phyloP scores from a whole-genome alignment of 1,284 basidiomycete genomes.

The Fistulinella cinereoalba region DNA sequence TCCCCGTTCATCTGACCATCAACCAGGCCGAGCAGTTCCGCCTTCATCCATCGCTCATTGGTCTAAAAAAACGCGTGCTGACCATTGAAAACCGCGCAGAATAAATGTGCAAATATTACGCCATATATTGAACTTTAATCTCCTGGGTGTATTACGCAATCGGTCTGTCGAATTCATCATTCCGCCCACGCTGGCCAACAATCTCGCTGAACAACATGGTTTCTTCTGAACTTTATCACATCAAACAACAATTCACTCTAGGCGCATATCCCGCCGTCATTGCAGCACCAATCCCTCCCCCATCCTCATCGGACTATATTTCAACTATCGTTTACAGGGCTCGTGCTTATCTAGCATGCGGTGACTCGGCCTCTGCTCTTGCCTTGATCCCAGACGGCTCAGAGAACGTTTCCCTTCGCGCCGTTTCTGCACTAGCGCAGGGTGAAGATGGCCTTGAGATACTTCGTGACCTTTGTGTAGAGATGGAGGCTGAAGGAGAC shows the following conservation, averaged over 20 bases:
- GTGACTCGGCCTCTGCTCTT: conserved; percentile 54
- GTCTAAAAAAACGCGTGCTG: too few relatives aligned
- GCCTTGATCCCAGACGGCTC: conserved; percentile 56
- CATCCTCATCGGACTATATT: conserved; percentile 60
- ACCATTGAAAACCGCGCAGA: too few relatives aligned
- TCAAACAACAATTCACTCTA: conserved; percentile 84
- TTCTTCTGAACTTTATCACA: conserved; percentile 77
- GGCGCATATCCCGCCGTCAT: conserved; percentile 67
- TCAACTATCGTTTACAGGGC: conserved; percentile 77
- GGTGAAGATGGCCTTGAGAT: conserved; percentile 71
- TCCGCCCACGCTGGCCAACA: too few relatives aligned
- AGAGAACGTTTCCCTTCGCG: conserved; percentile 68
- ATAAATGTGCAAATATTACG: too few relatives aligned
- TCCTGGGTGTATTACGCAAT: too few relatives aligned
- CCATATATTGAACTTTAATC: too few relatives aligned
- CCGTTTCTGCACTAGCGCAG: conserved; percentile 67
- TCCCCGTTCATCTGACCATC: too few relatives aligned
- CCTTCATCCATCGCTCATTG: too few relatives aligned
- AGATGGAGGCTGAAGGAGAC: conserved; percentile 74
- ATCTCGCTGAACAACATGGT: conserved; percentile 54
- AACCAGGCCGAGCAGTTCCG: too few relatives aligned
- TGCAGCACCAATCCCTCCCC: conserved; percentile 53
- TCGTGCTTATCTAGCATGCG: conserved; percentile 78
- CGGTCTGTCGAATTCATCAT: too few relatives aligned
- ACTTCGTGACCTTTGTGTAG: conserved; percentile 81